A percentile compares a stretch with the other conserved stretches of the same genome.
phyloP scores from a whole-genome alignment of 2,329 filamentous ascomycete genomes.

The Epichloe brachyelytri region DNA sequence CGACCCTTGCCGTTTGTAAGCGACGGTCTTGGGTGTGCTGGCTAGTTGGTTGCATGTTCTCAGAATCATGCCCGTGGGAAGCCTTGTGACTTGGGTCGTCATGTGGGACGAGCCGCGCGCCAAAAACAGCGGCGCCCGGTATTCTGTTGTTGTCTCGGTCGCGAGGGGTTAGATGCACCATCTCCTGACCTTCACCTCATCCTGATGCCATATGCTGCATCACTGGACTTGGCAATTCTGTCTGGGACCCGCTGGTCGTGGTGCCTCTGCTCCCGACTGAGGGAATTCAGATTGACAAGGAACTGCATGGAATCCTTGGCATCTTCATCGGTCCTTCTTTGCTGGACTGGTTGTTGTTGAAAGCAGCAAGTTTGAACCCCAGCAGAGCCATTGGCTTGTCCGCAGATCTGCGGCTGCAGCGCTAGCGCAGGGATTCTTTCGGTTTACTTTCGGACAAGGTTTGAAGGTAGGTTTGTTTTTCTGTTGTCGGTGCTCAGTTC shows the following conservation, averaged over 20 bases:
- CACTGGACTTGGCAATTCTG: slow-evolving; percentile 1
- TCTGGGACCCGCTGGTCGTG: slow-evolving; percentile 3
- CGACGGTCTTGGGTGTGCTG: no score
- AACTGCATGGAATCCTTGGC: not conserved
- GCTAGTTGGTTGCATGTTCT: no score
- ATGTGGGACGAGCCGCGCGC: no score
- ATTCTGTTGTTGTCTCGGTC: no score
- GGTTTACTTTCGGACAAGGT: not conserved
- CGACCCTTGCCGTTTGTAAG: no score
- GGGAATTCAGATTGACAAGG: not conserved
- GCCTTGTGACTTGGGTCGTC: no score
- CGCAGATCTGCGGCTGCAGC: slow-evolving; percentile 11
- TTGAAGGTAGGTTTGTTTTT: not conserved
- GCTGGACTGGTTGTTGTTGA: slow-evolving; percentile 1
- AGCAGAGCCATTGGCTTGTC: slow-evolving; percentile 11
- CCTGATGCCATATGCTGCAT: not conserved
- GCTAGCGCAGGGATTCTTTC: slow-evolving; percentile 8
- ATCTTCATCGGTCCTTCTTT: not conserved
- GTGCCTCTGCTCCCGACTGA: not conserved
- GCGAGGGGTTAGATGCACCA: no score
- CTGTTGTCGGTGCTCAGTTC: not conserved
- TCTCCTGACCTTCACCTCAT: no score
- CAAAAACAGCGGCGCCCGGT: no score
- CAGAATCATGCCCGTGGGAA: no score
- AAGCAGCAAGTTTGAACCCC: not conserved